A percentile compares a stretch with the other conserved stretches of the same genome.
Conservation (phyloP, 805 yeast genomes). For the Teunomyces cretensis region DNA sequence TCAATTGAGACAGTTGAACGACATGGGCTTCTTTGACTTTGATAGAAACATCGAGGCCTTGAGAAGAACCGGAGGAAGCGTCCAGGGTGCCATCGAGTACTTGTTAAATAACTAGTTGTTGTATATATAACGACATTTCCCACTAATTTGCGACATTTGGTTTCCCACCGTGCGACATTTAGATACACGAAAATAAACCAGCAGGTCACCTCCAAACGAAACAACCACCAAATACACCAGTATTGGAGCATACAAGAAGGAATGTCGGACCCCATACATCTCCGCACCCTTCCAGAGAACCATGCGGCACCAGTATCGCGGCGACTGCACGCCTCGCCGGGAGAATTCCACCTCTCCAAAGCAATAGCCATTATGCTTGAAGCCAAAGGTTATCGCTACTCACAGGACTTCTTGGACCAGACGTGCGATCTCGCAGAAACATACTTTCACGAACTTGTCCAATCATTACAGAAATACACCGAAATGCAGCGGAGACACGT, state of each 20-base stretch:
- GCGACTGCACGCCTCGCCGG: conserved; percentile 1
- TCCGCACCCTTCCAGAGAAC: not conserved
- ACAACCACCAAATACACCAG: not conserved
- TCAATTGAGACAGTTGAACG: conserved; percentile 47
- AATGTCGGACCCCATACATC: conserved; percentile 1
- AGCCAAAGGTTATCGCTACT: conserved; percentile 18
- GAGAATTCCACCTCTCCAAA: conserved; percentile 12
- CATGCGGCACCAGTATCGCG: not conserved
- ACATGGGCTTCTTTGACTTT: conserved; percentile 78
- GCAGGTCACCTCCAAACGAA: not conserved
- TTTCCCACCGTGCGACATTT: conserved; percentile 1
- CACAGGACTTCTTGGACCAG: conserved; percentile 30
- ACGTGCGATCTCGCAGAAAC: conserved; percentile 26
- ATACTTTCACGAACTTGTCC: conserved; percentile 37
- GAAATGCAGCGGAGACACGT: conserved; percentile 59
- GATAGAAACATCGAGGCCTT: conserved; percentile 89
- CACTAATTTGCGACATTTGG: not conserved
- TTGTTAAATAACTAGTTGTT: conserved; percentile 39
- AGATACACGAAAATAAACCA: not conserved
- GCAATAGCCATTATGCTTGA: conserved; percentile 25
- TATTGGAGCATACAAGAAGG: not conserved
- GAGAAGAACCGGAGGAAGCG: conserved; percentile 94
- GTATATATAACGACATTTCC: not conserved
- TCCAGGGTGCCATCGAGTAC: conserved; percentile 93
- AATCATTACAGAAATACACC: conserved; percentile 48